Percentiles rank a stretch among this genome's conserved stretches.
Evolutionary conservation across 345 rosid genomes (phyloP).

Genomic region (Raphanus raphanistrum): DNA sequence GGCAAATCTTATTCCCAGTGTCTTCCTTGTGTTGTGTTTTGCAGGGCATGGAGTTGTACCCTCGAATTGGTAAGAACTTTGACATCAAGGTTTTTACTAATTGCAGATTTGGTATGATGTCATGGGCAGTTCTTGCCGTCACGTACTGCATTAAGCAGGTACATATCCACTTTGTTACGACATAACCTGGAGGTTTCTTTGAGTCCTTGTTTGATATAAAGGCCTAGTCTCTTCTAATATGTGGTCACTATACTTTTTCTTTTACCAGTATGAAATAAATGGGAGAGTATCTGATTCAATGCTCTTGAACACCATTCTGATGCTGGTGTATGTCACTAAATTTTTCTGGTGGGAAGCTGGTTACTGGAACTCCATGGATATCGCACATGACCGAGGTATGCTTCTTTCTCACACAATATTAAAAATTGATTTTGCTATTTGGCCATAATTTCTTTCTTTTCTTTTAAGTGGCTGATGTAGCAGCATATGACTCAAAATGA

Average conservation of each 20-base stretch:
- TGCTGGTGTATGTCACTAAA: constrained; percentile 85
- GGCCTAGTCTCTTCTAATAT: constrained; percentile 5
- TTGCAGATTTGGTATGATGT: constrained; percentile 99
- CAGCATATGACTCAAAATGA: background rate
- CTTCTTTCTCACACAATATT: constrained; percentile 23
- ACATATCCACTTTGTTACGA: constrained; percentile 13
- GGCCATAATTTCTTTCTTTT: background rate
- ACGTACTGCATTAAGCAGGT: constrained; percentile 99
- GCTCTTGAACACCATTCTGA: constrained; percentile 87
- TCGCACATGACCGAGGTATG: constrained; percentile 98
- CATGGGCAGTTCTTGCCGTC: constrained; percentile 97
- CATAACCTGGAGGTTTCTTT: constrained; percentile 5
- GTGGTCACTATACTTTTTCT: constrained; percentile 15
- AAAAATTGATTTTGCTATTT: background rate
- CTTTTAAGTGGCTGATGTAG: background rate
- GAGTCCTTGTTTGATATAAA: constrained; percentile 3
- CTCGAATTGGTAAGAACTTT: constrained; percentile 92
- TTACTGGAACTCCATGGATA: constrained; percentile 96
- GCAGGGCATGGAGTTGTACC: constrained; percentile 99
- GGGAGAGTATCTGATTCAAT: constrained; percentile 87
- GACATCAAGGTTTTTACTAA: constrained; percentile 97
- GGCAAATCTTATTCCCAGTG: constrained; percentile 12
- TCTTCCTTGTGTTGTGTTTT: constrained; percentile 28
- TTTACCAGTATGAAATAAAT: constrained; percentile 72
- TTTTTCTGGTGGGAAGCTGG: constrained; percentile 99